Percentiles rank a stretch among this genome's conserved stretches.
phyloP scores from a whole-genome alignment of 306 rosid genomes.

The Cajanus cajan region DNA sequence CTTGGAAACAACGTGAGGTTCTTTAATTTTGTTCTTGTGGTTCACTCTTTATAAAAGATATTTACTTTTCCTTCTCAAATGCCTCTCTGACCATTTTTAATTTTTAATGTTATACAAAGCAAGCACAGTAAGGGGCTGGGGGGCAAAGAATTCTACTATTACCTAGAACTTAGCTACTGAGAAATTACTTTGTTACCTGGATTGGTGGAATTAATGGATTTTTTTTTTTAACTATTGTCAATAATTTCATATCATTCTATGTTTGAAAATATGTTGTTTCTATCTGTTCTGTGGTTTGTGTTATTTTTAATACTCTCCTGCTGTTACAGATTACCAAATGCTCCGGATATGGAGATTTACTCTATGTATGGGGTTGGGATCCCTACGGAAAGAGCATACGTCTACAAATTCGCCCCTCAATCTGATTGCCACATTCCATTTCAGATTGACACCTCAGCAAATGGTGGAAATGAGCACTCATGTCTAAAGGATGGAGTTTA shows the following conservation, averaged over 20 bases:
- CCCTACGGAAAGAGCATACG: slow-evolving; percentile 85
- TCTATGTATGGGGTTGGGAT: slow-evolving; percentile 87
- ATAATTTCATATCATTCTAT: slow-evolving; percentile 10
- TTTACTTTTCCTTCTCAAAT: slow-evolving; percentile 14
- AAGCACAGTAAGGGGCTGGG: background rate
- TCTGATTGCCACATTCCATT: slow-evolving; percentile 79
- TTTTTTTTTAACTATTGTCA: slow-evolving; percentile 13
- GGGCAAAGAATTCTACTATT: background rate
- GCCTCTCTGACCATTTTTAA: slow-evolving; percentile 17
- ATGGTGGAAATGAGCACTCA: slow-evolving; percentile 52
- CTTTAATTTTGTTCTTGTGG: slow-evolving; percentile 5
- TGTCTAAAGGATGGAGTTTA: slow-evolving; percentile 77
- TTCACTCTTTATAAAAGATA: background rate
- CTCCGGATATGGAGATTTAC: slow-evolving; percentile 84
- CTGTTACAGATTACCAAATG: slow-evolving; percentile 73
- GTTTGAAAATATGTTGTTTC: slow-evolving; percentile 12
- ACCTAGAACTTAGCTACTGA: background rate
- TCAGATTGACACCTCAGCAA: slow-evolving; percentile 72
- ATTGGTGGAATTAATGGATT: background rate
- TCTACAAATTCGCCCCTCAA: slow-evolving; percentile 57
- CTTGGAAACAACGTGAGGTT: slow-evolving; percentile 70
- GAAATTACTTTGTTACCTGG: slow-evolving; percentile 13
- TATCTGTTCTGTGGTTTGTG: background rate
- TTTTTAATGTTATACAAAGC: slow-evolving; percentile 10
- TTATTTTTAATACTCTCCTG: slow-evolving; percentile 28